Percentiles rank a stretch among this genome's conserved stretches.
Evolutionary conservation across 768 basidiomycete genomes (phyloP).

Genomic region (Collybia sp.): DNA sequence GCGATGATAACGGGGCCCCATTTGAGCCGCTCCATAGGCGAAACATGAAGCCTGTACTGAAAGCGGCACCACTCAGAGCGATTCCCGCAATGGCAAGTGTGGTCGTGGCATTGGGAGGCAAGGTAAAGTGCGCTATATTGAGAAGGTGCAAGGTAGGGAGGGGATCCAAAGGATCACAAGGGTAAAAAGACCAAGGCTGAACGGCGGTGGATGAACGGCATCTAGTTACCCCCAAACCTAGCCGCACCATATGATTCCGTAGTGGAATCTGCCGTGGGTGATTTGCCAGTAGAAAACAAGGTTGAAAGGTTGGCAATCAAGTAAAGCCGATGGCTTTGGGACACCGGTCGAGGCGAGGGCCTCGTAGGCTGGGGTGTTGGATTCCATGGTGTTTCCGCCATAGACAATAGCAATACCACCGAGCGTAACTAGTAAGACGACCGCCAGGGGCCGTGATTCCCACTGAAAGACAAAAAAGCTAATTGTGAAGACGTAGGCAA

Average conservation of each 20-base stretch:
- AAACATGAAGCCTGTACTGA: constrained; percentile 87
- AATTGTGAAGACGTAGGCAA: constrained; percentile 82
- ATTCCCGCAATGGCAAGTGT: constrained; percentile 74
- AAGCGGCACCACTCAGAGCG: constrained; percentile 64
- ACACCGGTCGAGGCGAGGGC: constrained; percentile 5
- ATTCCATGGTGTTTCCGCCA: constrained; percentile 45
- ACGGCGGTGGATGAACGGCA: constrained; percentile 58
- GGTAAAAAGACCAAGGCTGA: constrained; percentile 80
- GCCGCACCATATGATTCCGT: constrained; percentile 5
- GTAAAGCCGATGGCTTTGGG: constrained; percentile 50
- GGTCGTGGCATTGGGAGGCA: constrained; percentile 55
- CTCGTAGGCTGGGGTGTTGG: constrained; percentile 5
- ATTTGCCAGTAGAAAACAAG: constrained; percentile 58
- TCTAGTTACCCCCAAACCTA: constrained; percentile 12
- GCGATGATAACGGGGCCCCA: no score
- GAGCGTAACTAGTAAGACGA: constrained; percentile 75
- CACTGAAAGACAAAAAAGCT: constrained; percentile 56
- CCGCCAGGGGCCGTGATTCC: constrained; percentile 58
- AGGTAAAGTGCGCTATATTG: constrained; percentile 60
- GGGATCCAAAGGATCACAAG: constrained; percentile 69
- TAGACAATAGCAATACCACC: constrained; percentile 86
- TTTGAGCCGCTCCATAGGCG: constrained; percentile 10
- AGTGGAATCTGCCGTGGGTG: constrained; percentile 29
- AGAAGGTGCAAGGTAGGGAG: constrained; percentile 68
- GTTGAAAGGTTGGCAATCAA: constrained; percentile 74